A percentile compares a stretch with the other conserved stretches of the same genome.
Conservation (phyloP, 495 filamentous ascomycete genomes). For the Tuber brumale region DNA sequence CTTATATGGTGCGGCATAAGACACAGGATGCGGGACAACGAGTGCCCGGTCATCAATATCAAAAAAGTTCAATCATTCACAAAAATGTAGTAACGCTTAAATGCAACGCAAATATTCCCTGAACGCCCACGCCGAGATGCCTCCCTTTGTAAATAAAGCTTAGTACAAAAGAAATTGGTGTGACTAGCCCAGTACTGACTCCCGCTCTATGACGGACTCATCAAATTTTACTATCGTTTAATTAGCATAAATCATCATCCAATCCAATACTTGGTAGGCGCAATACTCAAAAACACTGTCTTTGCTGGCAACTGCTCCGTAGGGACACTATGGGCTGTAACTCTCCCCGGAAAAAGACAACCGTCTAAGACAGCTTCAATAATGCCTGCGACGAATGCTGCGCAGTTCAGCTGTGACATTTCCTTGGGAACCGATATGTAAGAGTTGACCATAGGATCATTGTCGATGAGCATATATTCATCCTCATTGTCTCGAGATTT, state of each 20-base stretch:
- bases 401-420: slow-evolving; percentile 94
- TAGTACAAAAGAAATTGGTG: background rate
- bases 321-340: slow-evolving; percentile 80
- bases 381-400: slow-evolving; percentile 89
- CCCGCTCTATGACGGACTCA: slow-evolving; percentile 80
- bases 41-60: background rate
- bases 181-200: slow-evolving; percentile 55
- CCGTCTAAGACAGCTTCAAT: slow-evolving; percentile 94
- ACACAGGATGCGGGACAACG: background rate
- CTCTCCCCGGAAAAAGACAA: slow-evolving; percentile 76
- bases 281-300: slow-evolving; percentile 72
- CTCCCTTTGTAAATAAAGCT: background rate
- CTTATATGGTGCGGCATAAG: background rate
- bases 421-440: slow-evolving; percentile 89
- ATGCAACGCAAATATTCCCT: background rate
- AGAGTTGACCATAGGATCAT: slow-evolving; percentile 88
- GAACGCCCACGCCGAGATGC: background rate
- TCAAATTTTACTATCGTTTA: slow-evolving; percentile 62
- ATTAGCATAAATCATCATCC: slow-evolving; percentile 6
- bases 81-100: background rate
- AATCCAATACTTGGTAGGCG: background rate
- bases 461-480: slow-evolving; percentile 98
- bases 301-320: slow-evolving; percentile 88
- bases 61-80: background rate
- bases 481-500: slow-evolving; percentile 74